Base-by-base conservation (phyloP, 805 yeast species). In the Komagataella pseudopastoris region DNA sequence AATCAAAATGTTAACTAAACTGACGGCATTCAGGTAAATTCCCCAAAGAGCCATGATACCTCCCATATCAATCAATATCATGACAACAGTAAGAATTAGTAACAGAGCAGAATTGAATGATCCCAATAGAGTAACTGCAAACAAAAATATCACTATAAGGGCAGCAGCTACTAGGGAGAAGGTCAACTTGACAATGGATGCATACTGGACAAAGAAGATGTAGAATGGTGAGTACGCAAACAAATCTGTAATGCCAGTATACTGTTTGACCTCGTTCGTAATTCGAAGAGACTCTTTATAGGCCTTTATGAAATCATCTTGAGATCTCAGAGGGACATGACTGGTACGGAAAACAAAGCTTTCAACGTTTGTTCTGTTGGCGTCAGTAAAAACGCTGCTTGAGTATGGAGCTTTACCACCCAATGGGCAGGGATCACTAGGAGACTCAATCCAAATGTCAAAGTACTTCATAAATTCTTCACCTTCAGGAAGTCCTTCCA, bases 361-460 rank as follows among this genome's bases (percentile, higher is more conserved):
- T 7, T 60, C 56, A 4, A 88, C 73, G 2, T 57, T 55, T 1
- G 63, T 64, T 0, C 64, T 57, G 1, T 68, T 66, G 30, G 67
- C 66, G 52, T 72, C 71, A 23, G 72, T 67, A 1, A 74, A 67
- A 8, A 88, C 68, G 0, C 89, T 71, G 4, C 71, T 66, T 1
- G 85, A 74, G 62, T 91, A 91, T 0, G 97, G 96, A 0, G 97
- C 97, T 60, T 86, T 85, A 2, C 99, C 99, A 3, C 96, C 98
- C 23, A 91, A 69, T 1, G 98, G 96, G 64, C 99, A 91, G 2
- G 91, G 88, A 59, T 86, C 93, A 52, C 95, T 85, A 1, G 80
- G 81, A 1, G 88, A 68, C 45, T 79, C 72, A 23, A 91, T 86
- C 99, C 99, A 91, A 46, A 84, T 78, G 20, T 77, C 65, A 61